Percentiles rank a stretch among this genome's conserved stretches.
Evolutionary conservation across 352 stramenopile genomes (phyloP).

Genomic region (Phytophthora podocarpi): DNA sequence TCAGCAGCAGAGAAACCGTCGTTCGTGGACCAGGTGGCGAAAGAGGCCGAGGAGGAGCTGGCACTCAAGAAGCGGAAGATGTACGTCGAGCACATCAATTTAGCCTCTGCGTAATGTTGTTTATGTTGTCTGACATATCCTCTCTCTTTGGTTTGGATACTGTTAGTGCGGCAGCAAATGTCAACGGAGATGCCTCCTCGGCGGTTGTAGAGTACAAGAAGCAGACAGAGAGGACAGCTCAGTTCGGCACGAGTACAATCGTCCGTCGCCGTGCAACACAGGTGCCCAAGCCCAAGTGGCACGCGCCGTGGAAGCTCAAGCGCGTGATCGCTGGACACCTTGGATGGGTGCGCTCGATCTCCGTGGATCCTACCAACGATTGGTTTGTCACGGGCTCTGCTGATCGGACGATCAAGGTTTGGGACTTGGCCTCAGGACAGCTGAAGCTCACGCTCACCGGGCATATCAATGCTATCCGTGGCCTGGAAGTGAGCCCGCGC

Average conservation of each 20-base stretch:
- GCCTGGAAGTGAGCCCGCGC: slow-evolving; percentile 94
- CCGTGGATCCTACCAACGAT: slow-evolving; percentile 98
- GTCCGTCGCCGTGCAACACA: slow-evolving; percentile 79
- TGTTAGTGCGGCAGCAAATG: slow-evolving; percentile 24
- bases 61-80: slow-evolving; percentile 52
- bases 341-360: slow-evolving; percentile 97
- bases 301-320: slow-evolving; percentile 98
- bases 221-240: slow-evolving; percentile 46
- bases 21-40: slow-evolving; percentile 62
- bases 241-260: slow-evolving; percentile 68
- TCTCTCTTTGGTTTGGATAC: not conserved
- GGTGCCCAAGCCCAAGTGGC: slow-evolving; percentile 97
- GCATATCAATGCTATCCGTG: slow-evolving; percentile 98
- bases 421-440: slow-evolving; percentile 96
- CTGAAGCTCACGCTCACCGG: slow-evolving; percentile 99
- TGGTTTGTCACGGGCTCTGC: slow-evolving; percentile 98
- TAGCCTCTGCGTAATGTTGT: not conserved
- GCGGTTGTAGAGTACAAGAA: slow-evolving; percentile 73
- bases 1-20: slow-evolving; percentile 26
- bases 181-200: slow-evolving; percentile 30
- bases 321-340: slow-evolving; percentile 96
- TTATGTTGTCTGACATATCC: slow-evolving; percentile 2
- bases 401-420: slow-evolving; percentile 98
- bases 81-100: slow-evolving; percentile 32
- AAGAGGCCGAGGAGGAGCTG: slow-evolving; percentile 54